Conservation (phyloP, 2,329 filamentous ascomycete species). For the Plectosphaerella plurivora region DNA sequence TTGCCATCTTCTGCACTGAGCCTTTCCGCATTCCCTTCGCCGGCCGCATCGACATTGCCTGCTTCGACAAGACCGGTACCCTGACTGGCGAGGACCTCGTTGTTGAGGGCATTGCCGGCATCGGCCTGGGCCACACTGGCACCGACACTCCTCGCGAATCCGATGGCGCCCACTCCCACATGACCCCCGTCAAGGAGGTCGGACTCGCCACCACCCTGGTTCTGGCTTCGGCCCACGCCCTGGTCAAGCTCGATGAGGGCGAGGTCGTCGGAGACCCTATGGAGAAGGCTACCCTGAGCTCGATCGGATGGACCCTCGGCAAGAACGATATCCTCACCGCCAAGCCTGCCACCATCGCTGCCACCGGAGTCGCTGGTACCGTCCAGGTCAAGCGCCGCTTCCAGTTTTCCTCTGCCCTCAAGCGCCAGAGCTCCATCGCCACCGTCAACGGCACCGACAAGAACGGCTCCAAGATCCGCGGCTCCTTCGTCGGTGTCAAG, state of each 20-base stretch:
- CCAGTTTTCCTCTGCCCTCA: constrained; percentile 95
- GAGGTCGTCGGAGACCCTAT: constrained; percentile 97
- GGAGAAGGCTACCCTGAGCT: constrained; percentile 91
- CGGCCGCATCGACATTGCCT: constrained; percentile 91
- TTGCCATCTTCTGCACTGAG: constrained; percentile 97
- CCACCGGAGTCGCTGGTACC: constrained; percentile 56
- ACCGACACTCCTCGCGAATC: constrained; percentile 62
- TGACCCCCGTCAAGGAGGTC: constrained; percentile 66
- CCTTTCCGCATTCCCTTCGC: constrained; percentile 97
- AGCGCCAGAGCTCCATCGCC: constrained; percentile 92
- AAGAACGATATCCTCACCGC: constrained; percentile 79
- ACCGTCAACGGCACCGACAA: constrained; percentile 70
- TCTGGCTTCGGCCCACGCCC: constrained; percentile 87
- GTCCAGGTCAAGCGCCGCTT: constrained; percentile 96
- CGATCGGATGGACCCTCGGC: constrained; percentile 90
- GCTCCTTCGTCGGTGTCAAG: constrained; percentile 93
- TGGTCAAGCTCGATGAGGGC: constrained; percentile 94
- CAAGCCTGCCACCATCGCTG: constrained; percentile 47
- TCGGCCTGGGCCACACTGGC: constrained; percentile 66
- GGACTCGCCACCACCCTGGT: constrained; percentile 85
- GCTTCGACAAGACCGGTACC: constrained; percentile 98
- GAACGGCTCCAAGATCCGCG: constrained; percentile 69
- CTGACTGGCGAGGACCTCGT: constrained; percentile 94
- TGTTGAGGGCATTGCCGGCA: constrained; percentile 91
- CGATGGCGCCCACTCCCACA: constrained; percentile 77